Percentiles rank a stretch among this genome's conserved stretches.
Evolutionary conservation across 2,329 filamentous ascomycete species (phyloP).

Genomic region (Botrytis medusae): DNA sequence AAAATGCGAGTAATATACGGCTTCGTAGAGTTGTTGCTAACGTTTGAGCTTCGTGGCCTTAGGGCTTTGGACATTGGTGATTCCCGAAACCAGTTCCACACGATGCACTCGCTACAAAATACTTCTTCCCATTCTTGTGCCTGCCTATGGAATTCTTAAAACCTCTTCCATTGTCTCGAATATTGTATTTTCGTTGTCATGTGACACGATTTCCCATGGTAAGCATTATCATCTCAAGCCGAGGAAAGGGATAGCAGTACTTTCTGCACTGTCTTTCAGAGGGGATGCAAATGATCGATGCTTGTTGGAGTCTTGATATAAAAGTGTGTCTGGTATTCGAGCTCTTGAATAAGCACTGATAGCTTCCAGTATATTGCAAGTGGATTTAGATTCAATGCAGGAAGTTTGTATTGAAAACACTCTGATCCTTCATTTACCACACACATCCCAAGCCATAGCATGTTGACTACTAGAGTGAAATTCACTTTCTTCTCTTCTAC

Average conservation of each 20-base stretch:
- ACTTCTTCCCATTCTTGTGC: neutral
- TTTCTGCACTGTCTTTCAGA: no score
- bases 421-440: neutral
- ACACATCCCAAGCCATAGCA: neutral
- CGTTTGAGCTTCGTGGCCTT: neutral
- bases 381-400: neutral
- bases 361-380: neutral
- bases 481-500: neutral
- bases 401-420: neutral
- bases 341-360: fast-evolving
- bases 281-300: no score
- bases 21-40: no score
- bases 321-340: neutral
- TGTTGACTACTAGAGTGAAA: neutral
- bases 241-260: no score
- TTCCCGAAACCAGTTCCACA: neutral
- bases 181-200: neutral
- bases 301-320: neutral
- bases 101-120: neutral
- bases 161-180: no score
- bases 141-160: neutral
- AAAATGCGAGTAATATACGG: neutral
- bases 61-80: neutral
- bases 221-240: neutral
- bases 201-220: neutral